Conservation (phyloP, 805 yeast species). For the Yarrowia sp. region DNA sequence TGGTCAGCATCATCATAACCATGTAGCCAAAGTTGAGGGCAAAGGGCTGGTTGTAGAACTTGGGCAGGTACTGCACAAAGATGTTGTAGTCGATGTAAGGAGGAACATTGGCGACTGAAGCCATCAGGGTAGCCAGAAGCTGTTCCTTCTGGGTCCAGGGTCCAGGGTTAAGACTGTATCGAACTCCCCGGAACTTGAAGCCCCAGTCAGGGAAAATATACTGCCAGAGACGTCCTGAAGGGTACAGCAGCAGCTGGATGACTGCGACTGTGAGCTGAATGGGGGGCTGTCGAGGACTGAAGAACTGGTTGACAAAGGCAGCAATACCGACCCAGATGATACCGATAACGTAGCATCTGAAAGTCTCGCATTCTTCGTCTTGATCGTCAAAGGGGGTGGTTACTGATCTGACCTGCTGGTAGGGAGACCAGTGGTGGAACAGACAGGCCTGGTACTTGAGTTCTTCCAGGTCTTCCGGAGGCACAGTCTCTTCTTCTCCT, state of each 20-base stretch:
- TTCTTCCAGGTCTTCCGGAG: slow-evolving; percentile 44
- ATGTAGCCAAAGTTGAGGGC: slow-evolving; percentile 59
- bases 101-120: slow-evolving; percentile 54
- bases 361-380: slow-evolving; percentile 56
- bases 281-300: slow-evolving; percentile 60
- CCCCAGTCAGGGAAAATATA: slow-evolving; percentile 49
- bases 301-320: slow-evolving; percentile 56
- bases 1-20: slow-evolving; percentile 58
- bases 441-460: slow-evolving; percentile 50
- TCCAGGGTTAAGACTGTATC: slow-evolving; percentile 62
- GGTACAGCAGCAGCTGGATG: slow-evolving; percentile 64
- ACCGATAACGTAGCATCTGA: slow-evolving; percentile 61
- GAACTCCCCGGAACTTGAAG: slow-evolving; percentile 52
- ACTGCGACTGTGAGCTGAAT: slow-evolving; percentile 58
- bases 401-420: slow-evolving; percentile 64
- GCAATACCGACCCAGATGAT: slow-evolving; percentile 63
- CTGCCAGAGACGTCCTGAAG: slow-evolving; percentile 54
- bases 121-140: slow-evolving; percentile 60
- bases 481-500: slow-evolving; percentile 4
- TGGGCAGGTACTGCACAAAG: slow-evolving; percentile 48
- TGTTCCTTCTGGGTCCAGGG: slow-evolving; percentile 73
- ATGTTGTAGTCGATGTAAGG: slow-evolving; percentile 45
- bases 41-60: slow-evolving; percentile 46
- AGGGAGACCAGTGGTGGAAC: slow-evolving; percentile 53
- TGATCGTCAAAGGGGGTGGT: slow-evolving; percentile 58